phyloP scores from a whole-genome alignment of 306 rosid species.

The Vigna hirtella region DNA sequence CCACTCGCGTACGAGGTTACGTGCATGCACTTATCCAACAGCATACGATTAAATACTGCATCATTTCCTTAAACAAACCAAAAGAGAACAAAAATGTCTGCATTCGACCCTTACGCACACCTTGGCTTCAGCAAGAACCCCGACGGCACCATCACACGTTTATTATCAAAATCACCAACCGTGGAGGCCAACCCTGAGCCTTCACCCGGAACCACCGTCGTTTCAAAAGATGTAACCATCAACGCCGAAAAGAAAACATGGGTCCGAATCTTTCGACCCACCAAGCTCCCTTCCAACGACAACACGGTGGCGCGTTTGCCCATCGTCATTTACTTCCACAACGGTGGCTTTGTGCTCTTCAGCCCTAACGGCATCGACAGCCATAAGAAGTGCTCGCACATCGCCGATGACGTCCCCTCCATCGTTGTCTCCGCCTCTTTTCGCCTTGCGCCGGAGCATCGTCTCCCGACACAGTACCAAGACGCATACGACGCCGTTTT shows the following conservation, averaged over 20 bases:
- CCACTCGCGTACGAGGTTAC: not conserved
- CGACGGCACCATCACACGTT: constrained; percentile 58
- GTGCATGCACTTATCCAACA: not conserved
- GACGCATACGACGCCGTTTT: constrained; percentile 51
- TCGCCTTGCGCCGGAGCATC: constrained; percentile 60
- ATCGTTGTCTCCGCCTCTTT: constrained; percentile 55
- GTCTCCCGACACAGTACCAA: constrained; percentile 55
- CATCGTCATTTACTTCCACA: constrained; percentile 59
- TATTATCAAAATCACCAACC: not conserved
- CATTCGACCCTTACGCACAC: constrained; percentile 61
- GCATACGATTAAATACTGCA: not conserved
- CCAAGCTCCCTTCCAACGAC: constrained; percentile 68
- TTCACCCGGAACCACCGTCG: constrained; percentile 18
- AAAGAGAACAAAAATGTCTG: constrained; percentile 45
- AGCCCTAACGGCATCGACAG: not conserved
- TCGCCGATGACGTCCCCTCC: constrained; percentile 51
- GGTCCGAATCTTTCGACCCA: constrained; percentile 62
- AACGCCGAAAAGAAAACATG: constrained; percentile 43
- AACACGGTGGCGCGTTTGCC: constrained; percentile 61
- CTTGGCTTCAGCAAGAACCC: constrained; percentile 48
- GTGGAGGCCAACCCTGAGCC: constrained; percentile 44
- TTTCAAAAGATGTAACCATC: constrained; percentile 58
- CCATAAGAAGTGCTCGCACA: constrained; percentile 38
- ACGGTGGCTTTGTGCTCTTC: constrained; percentile 56
- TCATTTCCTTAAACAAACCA: not conserved